Base-by-base conservation (phyloP, 2,329 filamentous ascomycete genomes). In the Colletotrichum tabaci region DNA sequence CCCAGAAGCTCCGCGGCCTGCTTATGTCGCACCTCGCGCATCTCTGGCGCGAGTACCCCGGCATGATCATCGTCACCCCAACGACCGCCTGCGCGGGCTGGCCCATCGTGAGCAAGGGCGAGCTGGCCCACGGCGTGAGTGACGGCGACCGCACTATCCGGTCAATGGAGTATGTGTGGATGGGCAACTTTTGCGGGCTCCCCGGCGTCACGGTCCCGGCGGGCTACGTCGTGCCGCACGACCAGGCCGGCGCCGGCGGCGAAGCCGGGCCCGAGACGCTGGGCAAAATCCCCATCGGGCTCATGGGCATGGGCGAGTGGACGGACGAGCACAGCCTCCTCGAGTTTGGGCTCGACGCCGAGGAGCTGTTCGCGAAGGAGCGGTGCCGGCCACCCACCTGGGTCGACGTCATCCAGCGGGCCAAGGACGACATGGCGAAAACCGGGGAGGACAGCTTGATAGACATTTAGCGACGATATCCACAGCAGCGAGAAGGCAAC, bases 1-100 rank as follows among this genome's bases (percentile, higher is more conserved):
- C 92, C 0, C 93, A 95, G 77, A 91, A 92, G 68, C 83, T 95
- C 6, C 90, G 93, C 10, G 86, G 87, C 38, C 81, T 93, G 35
- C 82, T 94, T 42, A 93, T 94, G 90, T 85, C 88, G 64, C 93
- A 95, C 77, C 88, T 95, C 3, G 86, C 92, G 0, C 83, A 89
- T 76, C 84, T 95, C 3, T 95, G 90, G 86, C 79, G 85, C 67
- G 78, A 84, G 58, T 83, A 95, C 73, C 92, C 92, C 0, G 92
- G 91, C 6, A 87, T 95, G 77, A 79, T 95, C 23, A 91, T 95
- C 63, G 82, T 94, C 5, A 92, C 91, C 0, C 93, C 93, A 0
- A 93, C 92, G 0, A 92, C 90, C 0, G 79, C 79, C 18, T 86
- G 84, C 58, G 82, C 84, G 0, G 86, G 86, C 6, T 84, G 84